Conservation (phyloP, 352 stramenopile genomes). For the Pythium phragmiticola region DNA sequence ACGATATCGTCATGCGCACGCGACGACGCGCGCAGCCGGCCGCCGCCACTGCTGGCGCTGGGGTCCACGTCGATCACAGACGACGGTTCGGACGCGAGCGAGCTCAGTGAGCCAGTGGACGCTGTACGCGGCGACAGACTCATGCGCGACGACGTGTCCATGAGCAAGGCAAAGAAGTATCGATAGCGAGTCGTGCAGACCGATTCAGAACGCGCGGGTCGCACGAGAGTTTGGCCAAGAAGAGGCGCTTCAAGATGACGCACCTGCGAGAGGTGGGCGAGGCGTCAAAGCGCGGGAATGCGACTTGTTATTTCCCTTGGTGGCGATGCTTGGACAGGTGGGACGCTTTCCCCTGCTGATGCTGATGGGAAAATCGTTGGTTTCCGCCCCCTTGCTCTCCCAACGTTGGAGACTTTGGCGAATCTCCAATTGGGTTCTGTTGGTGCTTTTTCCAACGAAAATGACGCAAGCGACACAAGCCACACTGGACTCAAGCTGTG, state of each 20-base stretch:
- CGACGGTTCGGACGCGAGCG: constrained; percentile 20
- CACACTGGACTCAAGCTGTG: neutral
- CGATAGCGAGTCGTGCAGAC: neutral
- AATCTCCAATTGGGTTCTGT: constrained; percentile 9
- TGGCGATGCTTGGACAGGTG: neutral
- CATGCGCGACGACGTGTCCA: constrained; percentile 12
- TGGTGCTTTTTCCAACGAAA: constrained; percentile 1
- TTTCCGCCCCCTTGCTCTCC: neutral
- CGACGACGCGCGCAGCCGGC: constrained; percentile 29
- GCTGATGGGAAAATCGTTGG: neutral
- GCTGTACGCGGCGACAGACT: constrained; percentile 19
- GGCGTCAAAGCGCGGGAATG: neutral
- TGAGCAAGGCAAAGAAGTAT: neutral
- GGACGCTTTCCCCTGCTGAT: neutral
- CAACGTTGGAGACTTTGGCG: neutral
- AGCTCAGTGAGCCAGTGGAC: constrained; percentile 27
- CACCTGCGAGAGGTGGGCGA: neutral
- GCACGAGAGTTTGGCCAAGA: neutral
- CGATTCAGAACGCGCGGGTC: neutral
- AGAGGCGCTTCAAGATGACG: neutral
- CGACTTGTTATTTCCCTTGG: neutral
- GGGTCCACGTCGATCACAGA: constrained; percentile 10
- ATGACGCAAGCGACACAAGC: constrained; percentile 16
- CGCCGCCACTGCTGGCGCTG: constrained; percentile 5
- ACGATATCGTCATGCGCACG: constrained; percentile 56